Conservation (phyloP, 1,284 basidiomycete species). For the Sanghuangporus sanghuang region DNA sequence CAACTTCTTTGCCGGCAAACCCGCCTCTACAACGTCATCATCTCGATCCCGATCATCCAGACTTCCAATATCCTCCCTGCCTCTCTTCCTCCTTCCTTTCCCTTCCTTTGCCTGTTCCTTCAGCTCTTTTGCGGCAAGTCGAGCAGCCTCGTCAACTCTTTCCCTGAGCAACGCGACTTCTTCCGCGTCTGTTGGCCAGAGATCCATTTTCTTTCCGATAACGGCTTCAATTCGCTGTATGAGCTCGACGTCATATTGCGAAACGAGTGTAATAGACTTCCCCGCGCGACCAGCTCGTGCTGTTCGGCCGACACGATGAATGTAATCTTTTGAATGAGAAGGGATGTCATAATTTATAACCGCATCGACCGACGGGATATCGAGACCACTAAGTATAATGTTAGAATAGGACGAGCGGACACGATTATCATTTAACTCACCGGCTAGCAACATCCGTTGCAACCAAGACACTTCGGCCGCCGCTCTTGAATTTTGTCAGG, state of each 20-base stretch:
- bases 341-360: conserved; percentile 99
- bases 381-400: conserved; percentile 65
- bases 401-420: conserved; percentile 10
- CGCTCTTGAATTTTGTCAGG: conserved; percentile 95
- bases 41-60: conserved; percentile 78
- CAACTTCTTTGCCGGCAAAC: conserved; percentile 55
- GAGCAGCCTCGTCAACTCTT: conserved; percentile 84
- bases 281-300: conserved; percentile 95
- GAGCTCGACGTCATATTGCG: conserved; percentile 98
- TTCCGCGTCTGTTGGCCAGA: conserved; percentile 89
- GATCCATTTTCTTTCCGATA: conserved; percentile 88
- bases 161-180: conserved; percentile 87
- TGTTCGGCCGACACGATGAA: conserved; percentile 96
- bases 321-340: conserved; percentile 98
- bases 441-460: conserved; percentile 98
- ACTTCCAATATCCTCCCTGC: conserved; percentile 41
- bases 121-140: conserved; percentile 79
- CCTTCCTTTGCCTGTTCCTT: conserved; percentile 57
- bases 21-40: conserved; percentile 82
- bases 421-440: conserved; percentile 34
- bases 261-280: conserved; percentile 93
- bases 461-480: conserved; percentile 87
- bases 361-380: conserved; percentile 94
- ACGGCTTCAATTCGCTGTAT: conserved; percentile 93
- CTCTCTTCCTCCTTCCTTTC: conserved; percentile 53